Base-by-base conservation (phyloP, 768 basidiomycete genomes). In the Tulasnella sp. region DNA sequence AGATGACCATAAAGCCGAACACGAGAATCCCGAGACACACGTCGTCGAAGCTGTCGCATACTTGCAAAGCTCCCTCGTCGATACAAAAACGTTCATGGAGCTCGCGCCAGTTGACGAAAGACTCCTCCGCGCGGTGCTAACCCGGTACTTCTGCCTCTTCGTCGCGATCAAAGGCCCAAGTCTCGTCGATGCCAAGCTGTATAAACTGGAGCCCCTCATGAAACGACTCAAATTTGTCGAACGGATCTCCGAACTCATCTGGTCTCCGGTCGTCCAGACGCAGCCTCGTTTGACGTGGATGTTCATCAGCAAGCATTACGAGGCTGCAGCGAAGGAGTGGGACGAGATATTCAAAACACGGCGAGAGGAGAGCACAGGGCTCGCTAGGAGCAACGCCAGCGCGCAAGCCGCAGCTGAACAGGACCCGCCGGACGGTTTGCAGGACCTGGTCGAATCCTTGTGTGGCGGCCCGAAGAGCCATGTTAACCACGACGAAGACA, bases 91-190 rank as follows among this genome's bases (percentile, higher is more conserved):
- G 17, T 55, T 42, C 23, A 23, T 55, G 6, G 53, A 55, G 29
- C 41, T 55, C 15, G 53, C 53, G 17, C 53, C 53, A 11, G 12
- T 45, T 34, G 53, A 55, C 17, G 53, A 55, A 8, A 4, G 53
- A 11, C n/a, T 55, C 39, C 42, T 42, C 25, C 53, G 53, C 27
- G 35, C 35, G 11, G 41, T 55, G 15, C 6, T 55, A 23, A 25
- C 35, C 21, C 37, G 42, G 7, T 45, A 55, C 31, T 27, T 55
- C 21, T 51, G 41, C 17, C 40, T 55, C 6, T 55, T 55, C 29
- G 41, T 55, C 4, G 39, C 53, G 1, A 45, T 55, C 14, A 55
- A 55, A 43, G 53, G 53, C 11, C 39, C 53, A 11, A 25, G 23
- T 15, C 39, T 31, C 17, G 53, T 55, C 14, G 37, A 41, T 23